A percentile compares a stretch with the other conserved stretches of the same genome.
These are phyloP conservation scores for Hibiscus trionum DNA, from an alignment of 345 rosid species.

Conservation along the genomic window DNA sequence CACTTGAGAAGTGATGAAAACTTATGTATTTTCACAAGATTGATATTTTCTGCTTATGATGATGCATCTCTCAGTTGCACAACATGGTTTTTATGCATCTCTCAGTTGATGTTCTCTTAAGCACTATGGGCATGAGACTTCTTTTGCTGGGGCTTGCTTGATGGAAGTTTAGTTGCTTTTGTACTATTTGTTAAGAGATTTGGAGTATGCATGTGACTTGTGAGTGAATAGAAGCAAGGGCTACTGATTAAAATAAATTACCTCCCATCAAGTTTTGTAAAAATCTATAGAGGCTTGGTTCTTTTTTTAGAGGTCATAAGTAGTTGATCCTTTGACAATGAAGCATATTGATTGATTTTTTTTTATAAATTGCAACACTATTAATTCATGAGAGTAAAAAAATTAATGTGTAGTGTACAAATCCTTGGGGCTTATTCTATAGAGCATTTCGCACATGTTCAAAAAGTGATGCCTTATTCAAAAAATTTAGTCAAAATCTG, in stretches of 20 bases:
- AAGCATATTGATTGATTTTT: not conserved
- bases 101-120: not conserved
- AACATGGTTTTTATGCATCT: not conserved
- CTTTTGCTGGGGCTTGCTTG: not conserved
- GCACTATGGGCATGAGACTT: not conserved
- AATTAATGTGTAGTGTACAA: conserved; percentile 24
- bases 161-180: conserved; percentile 1
- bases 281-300: not conserved
- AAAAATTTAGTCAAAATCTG: not conserved
- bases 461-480: not conserved
- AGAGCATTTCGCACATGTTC: not conserved
- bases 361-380: not conserved
- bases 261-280: not conserved
- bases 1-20: not conserved
- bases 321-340: not conserved
- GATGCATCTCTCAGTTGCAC: not conserved
- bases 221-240: not conserved
- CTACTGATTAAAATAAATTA: not conserved
- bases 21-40: not conserved
- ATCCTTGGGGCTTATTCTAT: not conserved
- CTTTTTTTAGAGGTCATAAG: not conserved
- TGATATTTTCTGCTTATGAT: not conserved
- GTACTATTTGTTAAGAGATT: not conserved
- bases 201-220: not conserved
- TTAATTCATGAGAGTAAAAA: not conserved